A percentile compares a stretch with the other conserved stretches of the same genome.
phyloP scores from a whole-genome alignment of 495 filamentous ascomycete genomes.

The Penicillium pancosmium region DNA sequence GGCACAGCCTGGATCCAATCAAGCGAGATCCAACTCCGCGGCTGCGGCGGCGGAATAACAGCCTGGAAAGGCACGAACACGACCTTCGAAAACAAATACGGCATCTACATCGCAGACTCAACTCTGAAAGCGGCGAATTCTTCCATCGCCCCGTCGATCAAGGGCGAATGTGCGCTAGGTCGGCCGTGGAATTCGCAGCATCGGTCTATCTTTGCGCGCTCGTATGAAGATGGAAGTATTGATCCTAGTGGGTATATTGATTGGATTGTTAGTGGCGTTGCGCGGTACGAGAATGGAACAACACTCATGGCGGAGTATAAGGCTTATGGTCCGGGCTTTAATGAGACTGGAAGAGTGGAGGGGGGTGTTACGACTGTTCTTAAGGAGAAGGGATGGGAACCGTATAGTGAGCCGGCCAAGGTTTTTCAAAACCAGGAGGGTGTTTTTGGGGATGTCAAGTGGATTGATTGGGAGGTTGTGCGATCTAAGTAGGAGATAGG shows the following conservation, averaged over 20 bases:
- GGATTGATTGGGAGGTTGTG: conserved; percentile 52
- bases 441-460: conserved; percentile 49
- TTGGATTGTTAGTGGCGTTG: conserved; percentile 46
- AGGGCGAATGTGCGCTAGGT: conserved; percentile 56
- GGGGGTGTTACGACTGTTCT: conserved; percentile 49
- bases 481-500: conserved; percentile 5
- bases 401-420: conserved; percentile 50
- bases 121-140: conserved; percentile 52
- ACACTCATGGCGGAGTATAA: conserved; percentile 61
- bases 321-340: conserved; percentile 57
- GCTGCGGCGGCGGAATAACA: conserved; percentile 64
- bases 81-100: conserved; percentile 63
- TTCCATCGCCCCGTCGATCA: conserved; percentile 47
- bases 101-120: conserved; percentile 59
- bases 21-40: conserved; percentile 48
- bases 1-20: conserved; percentile 53
- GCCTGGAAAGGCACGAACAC: conserved; percentile 70
- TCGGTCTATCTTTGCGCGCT: conserved; percentile 54
- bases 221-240: conserved; percentile 56
- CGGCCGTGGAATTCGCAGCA: conserved; percentile 61
- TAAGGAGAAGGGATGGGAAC: conserved; percentile 35
- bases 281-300: conserved; percentile 39
- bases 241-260: conserved; percentile 54
- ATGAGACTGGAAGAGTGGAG: conserved; percentile 45
- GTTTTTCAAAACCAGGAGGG: conserved; percentile 57